Percentiles rank a stretch among this genome's conserved stretches.
phyloP scores from a whole-genome alignment of 192 early-diverging fungal species.

The Umbelopsis sp. region DNA sequence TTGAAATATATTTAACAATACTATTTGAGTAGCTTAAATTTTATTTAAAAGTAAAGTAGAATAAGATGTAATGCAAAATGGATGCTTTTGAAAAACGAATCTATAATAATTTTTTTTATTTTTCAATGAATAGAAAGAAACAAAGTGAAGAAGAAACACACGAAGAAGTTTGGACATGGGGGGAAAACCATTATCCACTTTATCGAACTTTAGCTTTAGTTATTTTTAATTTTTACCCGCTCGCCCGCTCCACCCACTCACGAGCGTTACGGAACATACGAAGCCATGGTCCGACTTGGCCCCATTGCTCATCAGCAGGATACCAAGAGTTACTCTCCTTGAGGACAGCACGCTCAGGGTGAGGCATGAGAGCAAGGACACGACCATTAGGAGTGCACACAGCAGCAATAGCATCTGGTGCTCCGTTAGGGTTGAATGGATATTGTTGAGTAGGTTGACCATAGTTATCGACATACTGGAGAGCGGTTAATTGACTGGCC shows the following conservation, averaged over 20 bases:
- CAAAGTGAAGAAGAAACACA: background rate
- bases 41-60: background rate
- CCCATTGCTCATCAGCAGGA: conserved; percentile 62
- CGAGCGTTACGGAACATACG: conserved; percentile 94
- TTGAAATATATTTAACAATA: too few species aligned
- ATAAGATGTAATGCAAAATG: too few species aligned
- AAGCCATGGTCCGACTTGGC: conserved; percentile 83
- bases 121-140: background rate
- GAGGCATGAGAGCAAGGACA: conserved; percentile 96
- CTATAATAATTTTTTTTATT: background rate
- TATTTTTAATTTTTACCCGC: background rate
- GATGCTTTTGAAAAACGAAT: background rate
- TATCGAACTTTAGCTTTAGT: background rate
- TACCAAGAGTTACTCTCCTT: conserved; percentile 90
- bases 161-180: background rate
- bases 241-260: conserved; percentile 67
- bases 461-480: conserved; percentile 86
- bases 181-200: conserved; percentile 3
- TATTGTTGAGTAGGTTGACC: conserved; percentile 79
- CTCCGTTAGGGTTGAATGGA: conserved; percentile 98
- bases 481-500: conserved; percentile 58
- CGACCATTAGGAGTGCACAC: conserved; percentile 84
- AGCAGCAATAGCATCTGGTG: conserved; percentile 84
- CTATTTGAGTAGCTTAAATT: too few species aligned
- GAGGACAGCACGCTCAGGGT: conserved; percentile 92